Percentiles rank a stretch among this genome's conserved stretches.
phyloP scores from a whole-genome alignment of 2,329 filamentous ascomycete genomes.

The Fusarium bactridioides region DNA sequence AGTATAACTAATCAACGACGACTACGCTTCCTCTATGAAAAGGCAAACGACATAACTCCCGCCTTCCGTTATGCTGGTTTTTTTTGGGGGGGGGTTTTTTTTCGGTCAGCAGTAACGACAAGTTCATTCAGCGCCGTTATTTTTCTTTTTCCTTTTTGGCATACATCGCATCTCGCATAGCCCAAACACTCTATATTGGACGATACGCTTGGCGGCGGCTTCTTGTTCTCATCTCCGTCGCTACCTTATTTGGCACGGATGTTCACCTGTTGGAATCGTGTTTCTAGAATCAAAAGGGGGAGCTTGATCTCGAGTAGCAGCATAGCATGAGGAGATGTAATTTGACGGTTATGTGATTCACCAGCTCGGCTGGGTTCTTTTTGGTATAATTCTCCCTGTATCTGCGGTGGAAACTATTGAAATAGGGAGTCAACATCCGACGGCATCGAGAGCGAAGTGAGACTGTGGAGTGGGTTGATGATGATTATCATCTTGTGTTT shows the following conservation, averaged over 20 bases:
- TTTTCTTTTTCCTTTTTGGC: slow-evolving; percentile 27
- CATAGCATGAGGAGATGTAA: slow-evolving; percentile 7
- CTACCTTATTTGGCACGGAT: slow-evolving; percentile 3
- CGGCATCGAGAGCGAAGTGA: background rate
- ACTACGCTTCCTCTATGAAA: slow-evolving; percentile 4
- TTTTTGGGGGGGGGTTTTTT: too few species aligned
- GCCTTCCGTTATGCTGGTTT: background rate
- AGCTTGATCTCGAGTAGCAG: background rate
- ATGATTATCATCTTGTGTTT: slow-evolving; percentile 2
- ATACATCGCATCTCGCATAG: slow-evolving; percentile 27
- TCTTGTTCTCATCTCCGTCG: slow-evolving; percentile 19
- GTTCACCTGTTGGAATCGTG: slow-evolving; percentile 12
- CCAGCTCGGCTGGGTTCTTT: background rate
- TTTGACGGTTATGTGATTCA: background rate
- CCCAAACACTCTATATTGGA: slow-evolving; percentile 6
- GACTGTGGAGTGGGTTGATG: background rate
- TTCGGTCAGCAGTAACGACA: background rate
- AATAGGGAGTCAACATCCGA: background rate
- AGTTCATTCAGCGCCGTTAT: slow-evolving; percentile 1
- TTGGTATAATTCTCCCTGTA: background rate
- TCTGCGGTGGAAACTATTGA: background rate
- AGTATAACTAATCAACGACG: slow-evolving; percentile 35
- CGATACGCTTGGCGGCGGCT: slow-evolving; percentile 8
- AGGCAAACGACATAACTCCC: background rate
- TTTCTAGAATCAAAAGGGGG: slow-evolving; percentile 17